These are phyloP conservation scores for Termitomyces sp. DNA, from an alignment of 768 basidiomycete genomes.

Conservation along the genomic window DNA sequence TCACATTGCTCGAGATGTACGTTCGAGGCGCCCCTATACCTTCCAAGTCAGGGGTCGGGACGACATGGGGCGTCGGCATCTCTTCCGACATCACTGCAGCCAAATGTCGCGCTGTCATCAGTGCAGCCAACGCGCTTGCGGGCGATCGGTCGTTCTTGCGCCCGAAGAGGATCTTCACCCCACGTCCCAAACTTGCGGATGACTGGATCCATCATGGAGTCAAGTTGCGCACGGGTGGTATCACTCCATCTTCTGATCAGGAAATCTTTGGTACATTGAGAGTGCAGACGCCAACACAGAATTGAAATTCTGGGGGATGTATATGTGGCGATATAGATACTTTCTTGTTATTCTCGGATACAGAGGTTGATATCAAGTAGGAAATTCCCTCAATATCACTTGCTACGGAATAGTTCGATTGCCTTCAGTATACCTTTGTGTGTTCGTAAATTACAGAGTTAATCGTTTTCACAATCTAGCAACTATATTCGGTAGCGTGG, in stretches of 20 bases:
- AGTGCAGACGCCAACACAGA: conserved; percentile 11
- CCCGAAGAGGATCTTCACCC: conserved; percentile 24
- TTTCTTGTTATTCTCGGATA: not conserved
- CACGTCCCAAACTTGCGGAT: conserved; percentile 16
- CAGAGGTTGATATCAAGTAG: not conserved
- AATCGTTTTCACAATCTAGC: not conserved
- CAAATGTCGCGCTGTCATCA: conserved; percentile 72
- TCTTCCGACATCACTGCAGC: conserved; percentile 71
- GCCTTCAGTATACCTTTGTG: not conserved
- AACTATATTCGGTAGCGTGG: not conserved
- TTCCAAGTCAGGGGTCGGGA: conserved; percentile 46
- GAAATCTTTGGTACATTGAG: conserved; percentile 11
- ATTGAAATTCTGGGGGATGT: not conserved
- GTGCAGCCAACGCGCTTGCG: conserved; percentile 64
- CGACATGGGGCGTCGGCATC: conserved; percentile 71
- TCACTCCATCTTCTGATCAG: conserved; percentile 12
- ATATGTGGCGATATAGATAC: not conserved
- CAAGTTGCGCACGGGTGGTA: conserved; percentile 20
- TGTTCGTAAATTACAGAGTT: no score
- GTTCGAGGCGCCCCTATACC: conserved; percentile 41
- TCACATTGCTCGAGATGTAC: conserved; percentile 75
- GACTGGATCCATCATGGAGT: conserved; percentile 21
- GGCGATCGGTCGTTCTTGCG: conserved; percentile 47
- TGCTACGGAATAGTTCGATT: not conserved
- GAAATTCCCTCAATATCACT: not conserved